Evolutionary conservation across 192 early-diverging fungal genomes (phyloP), one percentile per base, ranked within the genome.

Genomic region (Coemansia sp.): DNA sequence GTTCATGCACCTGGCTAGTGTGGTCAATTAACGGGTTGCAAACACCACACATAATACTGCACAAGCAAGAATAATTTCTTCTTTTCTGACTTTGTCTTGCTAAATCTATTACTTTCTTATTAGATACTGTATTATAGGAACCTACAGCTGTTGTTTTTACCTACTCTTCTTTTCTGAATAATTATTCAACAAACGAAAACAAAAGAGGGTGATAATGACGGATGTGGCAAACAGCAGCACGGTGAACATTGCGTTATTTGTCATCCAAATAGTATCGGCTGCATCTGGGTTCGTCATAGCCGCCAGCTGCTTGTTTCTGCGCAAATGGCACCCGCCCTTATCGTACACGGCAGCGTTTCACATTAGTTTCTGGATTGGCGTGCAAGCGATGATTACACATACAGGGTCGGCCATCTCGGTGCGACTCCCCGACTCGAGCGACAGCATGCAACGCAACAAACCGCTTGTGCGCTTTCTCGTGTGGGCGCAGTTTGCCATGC

Each of bases 401-500:
- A 65, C 69, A 4, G 72, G 63, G 8, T 74, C 77, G 1, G 72
- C 77, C 29, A 75, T 80, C 22, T 74, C 77, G 4, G 68, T 72
- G 16, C 72, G 77, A 45, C 64, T 80, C 0, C 72, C 77, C 7
- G 72, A 68, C 29, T 57, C 68, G 3, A 65, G 68, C 21, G 49
- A 59, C 21, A 43, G 68, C 11, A 62, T 80, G 64, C 77, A 80
- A 37, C 55, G 50, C 10, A 80, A 54, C 61, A 69, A 80, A 31
- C 66, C 72, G 0, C 53, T 80, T 3, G 65, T 74, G 10, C 59
- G 72, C 10, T 80, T 80, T 55, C 77, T 80, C 12, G 60, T 80
- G 6, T 80, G 77, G 77, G 68, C 72, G 1, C 77, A 80, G 62
- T 80, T 80, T 65, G 77, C 72, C 10, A 80, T 80, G 77, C 77